Conservation (phyloP, 768 basidiomycete species). For the Pleurotus tuoliensis region DNA sequence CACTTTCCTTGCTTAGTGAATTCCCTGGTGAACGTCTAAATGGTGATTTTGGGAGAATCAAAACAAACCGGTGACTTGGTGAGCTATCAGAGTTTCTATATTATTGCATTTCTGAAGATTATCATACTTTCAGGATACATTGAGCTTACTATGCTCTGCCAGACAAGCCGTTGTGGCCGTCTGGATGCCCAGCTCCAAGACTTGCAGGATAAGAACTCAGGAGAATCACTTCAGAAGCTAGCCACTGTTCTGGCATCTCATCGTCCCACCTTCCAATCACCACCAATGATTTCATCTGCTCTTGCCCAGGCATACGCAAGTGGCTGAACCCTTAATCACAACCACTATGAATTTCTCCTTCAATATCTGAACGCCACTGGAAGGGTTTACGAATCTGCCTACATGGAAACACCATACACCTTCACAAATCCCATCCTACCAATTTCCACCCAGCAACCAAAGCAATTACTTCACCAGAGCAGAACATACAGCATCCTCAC, state of each 20-base stretch:
- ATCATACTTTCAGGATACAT: constrained; percentile 10
- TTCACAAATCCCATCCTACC: constrained; percentile 9
- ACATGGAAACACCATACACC: constrained; percentile 13
- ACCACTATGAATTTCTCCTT: not conserved
- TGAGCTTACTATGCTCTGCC: constrained; percentile 16
- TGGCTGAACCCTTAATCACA: not conserved
- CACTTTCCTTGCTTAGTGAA: constrained; percentile 24
- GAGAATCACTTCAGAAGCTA: not conserved
- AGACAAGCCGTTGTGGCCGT: constrained; percentile 15
- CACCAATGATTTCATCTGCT: constrained; percentile 16
- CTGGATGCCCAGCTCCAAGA: not conserved
- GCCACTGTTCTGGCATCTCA: not conserved
- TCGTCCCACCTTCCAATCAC: not conserved
- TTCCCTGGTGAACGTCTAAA: constrained; percentile 27
- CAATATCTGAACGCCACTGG: constrained; percentile 11
- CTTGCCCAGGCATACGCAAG: constrained; percentile 18
- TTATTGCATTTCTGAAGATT: not conserved
- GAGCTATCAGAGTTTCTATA: not conserved
- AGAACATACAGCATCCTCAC: constrained; percentile 15
- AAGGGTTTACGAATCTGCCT: constrained; percentile 8
- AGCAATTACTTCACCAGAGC: constrained; percentile 11
- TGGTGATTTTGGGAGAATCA: constrained; percentile 22
- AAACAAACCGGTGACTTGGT: constrained; percentile 19
- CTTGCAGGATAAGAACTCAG: not conserved
- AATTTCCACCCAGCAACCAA: constrained; percentile 8